These are phyloP conservation scores for Phytopythium vexans DNA, from an alignment of 352 stramenopile genomes.

Conservation along the genomic window DNA sequence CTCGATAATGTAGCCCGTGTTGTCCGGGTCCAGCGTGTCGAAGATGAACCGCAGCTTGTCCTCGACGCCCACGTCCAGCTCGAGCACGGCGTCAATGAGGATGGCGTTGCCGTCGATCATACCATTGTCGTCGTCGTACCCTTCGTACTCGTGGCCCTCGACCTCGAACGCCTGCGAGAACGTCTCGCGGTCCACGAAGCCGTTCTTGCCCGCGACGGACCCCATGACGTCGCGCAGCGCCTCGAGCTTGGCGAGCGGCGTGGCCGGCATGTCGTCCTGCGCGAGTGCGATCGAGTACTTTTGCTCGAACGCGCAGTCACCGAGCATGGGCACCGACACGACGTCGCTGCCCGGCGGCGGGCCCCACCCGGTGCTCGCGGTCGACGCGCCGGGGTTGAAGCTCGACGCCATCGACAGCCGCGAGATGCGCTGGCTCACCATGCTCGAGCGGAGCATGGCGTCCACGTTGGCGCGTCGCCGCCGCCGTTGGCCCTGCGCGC, in stretches of 20 bases:
- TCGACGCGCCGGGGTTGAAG: conserved; percentile 9
- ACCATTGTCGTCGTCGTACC: conserved; percentile 46
- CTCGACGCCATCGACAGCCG: conserved; percentile 42
- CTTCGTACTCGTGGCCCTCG: conserved; percentile 43
- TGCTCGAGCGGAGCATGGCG: conserved; percentile 62
- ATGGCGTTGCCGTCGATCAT: conserved; percentile 74
- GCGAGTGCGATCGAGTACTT: conserved; percentile 67
- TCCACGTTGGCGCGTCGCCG: conserved; percentile 58
- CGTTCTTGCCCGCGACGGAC: conserved; percentile 55
- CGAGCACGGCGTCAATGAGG: conserved; percentile 78
- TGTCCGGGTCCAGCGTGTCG: conserved; percentile 66
- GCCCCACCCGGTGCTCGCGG: conserved; percentile 17
- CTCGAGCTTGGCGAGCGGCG: conserved; percentile 57
- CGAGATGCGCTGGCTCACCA: conserved; percentile 50
- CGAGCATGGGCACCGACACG: conserved; percentile 59
- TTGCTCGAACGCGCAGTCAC: conserved; percentile 63
- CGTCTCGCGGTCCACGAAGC: conserved; percentile 67
- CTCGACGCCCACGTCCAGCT: conserved; percentile 66
- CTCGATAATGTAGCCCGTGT: conserved; percentile 46
- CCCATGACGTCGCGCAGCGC: conserved; percentile 75
- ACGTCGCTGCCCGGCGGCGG: conserved; percentile 50
- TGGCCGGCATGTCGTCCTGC: conserved; percentile 43
- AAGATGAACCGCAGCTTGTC: conserved; percentile 86
- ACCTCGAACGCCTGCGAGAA: conserved; percentile 80
- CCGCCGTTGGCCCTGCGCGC: conserved; percentile 7